These are phyloP conservation scores for Metschnikowia amazonensis DNA, from an alignment of 805 yeast genomes.

Conservation along the genomic window DNA sequence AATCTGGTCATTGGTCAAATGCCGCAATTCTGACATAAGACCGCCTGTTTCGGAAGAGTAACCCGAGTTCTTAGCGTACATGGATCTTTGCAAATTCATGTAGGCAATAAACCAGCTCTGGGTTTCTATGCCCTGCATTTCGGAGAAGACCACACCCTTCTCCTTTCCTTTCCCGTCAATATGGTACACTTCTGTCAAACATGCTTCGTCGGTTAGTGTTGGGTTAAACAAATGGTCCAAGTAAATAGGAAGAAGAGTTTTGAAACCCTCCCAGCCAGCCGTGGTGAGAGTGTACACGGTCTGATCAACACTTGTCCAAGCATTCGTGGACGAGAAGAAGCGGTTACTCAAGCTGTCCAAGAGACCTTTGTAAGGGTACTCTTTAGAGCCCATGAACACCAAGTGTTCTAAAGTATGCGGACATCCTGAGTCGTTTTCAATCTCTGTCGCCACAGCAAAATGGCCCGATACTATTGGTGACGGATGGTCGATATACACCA, in stretches of 20 bases:
- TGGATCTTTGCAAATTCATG: conserved; percentile 54
- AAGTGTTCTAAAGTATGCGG: conserved; percentile 96
- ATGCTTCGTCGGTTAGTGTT: conserved; percentile 83
- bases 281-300: conserved; percentile 88
- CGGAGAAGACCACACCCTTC: conserved; percentile 94
- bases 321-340: conserved; percentile 83
- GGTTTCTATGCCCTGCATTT: conserved; percentile 91
- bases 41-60: conserved; percentile 96
- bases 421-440: conserved; percentile 78
- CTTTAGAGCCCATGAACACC: conserved; percentile 88
- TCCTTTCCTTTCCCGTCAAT: conserved; percentile 88
- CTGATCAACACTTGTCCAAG: conserved; percentile 96
- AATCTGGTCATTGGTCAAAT: conserved; percentile 68
- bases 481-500: conserved; percentile 70
- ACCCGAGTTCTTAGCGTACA: conserved; percentile 62
- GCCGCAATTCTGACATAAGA: conserved; percentile 68
- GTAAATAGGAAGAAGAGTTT: conserved; percentile 77
- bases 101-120: conserved; percentile 66
- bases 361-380: conserved; percentile 87
- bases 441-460: conserved; percentile 94
- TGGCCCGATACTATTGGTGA: conserved; percentile 91
- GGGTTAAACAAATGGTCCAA: conserved; percentile 85
- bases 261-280: conserved; percentile 97
- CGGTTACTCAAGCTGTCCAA: conserved; percentile 82
- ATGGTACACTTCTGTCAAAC: conserved; percentile 91